Evolutionary conservation across 169 alveolate species (phyloP), one percentile per base, ranked within the genome.

Genomic region (Cryptosporidium tyzzeri): DNA sequence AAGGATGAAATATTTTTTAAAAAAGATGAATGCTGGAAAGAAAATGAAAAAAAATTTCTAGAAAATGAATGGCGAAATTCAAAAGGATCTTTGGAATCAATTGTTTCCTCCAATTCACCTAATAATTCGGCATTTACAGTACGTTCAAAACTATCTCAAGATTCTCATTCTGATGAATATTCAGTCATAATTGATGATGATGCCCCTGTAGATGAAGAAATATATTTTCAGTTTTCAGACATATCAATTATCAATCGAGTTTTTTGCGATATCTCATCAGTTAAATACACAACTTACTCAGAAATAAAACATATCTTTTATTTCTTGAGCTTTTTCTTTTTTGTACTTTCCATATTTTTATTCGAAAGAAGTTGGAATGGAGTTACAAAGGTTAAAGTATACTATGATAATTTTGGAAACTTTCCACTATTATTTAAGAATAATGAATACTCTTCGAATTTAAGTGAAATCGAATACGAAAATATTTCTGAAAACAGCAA

Each of bases 21-120:
- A 58, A 80, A 80, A 35, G 89, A 80, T 29, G 75, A 80, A 45
- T 59, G 65, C 31, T 80, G 89, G 89, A 80, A 80, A 62, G 89
- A 80, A 80, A 62, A 69, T 62, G 89, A 80, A 62, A 80, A 65
- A 26, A 16, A 67, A 18, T 41, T 62, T 41, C 59, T 80, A 10
- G 18, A 62, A 44, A 59, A 61, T 29, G 89, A 80, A 29, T 80
- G 74, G 80, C 59, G 89, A 26, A 26, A 39, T 29, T 80, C 89
- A 9, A 80, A 53, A 65, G 89, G 44, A 21, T 62, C 80, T 18
- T 61, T 80, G 21, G 89, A 80, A 26, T 80, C 89, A 5, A 29
- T 80, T 8, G 50, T 80, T 59, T 80, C 89, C 0, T 37, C 89
- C 0, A n/a, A 29, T 69, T 59, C 86, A n/a, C 21, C n/a, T 4